Conservation (phyloP, 768 basidiomycete species). For the Tremella mesenterica region DNA sequence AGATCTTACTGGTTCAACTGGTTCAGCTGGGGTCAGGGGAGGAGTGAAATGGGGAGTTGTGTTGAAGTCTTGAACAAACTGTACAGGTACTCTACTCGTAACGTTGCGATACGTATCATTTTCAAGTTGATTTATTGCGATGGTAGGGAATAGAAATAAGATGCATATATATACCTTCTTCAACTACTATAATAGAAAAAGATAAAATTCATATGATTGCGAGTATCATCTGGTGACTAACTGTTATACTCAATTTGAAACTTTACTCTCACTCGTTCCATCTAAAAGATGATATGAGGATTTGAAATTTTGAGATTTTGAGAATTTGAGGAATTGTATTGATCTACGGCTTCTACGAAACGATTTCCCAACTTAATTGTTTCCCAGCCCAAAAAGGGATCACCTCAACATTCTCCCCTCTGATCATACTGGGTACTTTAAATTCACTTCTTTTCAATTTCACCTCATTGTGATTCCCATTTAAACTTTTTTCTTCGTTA, state of each 20-base stretch:
- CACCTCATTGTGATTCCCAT: too few relatives aligned
- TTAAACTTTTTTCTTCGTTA: slow-evolving; percentile 17
- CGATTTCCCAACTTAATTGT: slow-evolving; percentile 59
- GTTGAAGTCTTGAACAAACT: too few relatives aligned
- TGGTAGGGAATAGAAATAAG: too few relatives aligned
- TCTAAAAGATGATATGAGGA: too few relatives aligned
- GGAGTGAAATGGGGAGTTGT: slow-evolving; percentile 13
- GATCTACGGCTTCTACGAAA: slow-evolving; percentile 6
- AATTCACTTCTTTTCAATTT: slow-evolving; percentile 26
- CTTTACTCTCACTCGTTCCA: too few relatives aligned
- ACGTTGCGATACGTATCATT: too few relatives aligned
- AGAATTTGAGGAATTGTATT: too few relatives aligned
- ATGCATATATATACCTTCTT: slow-evolving; percentile 11
- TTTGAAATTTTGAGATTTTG: too few relatives aligned
- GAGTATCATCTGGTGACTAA: background rate
- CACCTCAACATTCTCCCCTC: slow-evolving; percentile 44
- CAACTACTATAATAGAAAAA: background rate
- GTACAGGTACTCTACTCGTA: too few relatives aligned
- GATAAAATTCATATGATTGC: background rate
- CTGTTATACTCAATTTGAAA: too few relatives aligned
- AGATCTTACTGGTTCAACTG: slow-evolving; percentile 15
- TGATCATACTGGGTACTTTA: slow-evolving; percentile 47
- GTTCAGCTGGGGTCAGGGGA: slow-evolving; percentile 28
- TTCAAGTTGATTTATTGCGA: too few relatives aligned
- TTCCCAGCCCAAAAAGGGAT: slow-evolving; percentile 85